Base-by-base conservation (phyloP, 2,329 filamentous ascomycete species). In the Cryphonectria parasitica region DNA sequence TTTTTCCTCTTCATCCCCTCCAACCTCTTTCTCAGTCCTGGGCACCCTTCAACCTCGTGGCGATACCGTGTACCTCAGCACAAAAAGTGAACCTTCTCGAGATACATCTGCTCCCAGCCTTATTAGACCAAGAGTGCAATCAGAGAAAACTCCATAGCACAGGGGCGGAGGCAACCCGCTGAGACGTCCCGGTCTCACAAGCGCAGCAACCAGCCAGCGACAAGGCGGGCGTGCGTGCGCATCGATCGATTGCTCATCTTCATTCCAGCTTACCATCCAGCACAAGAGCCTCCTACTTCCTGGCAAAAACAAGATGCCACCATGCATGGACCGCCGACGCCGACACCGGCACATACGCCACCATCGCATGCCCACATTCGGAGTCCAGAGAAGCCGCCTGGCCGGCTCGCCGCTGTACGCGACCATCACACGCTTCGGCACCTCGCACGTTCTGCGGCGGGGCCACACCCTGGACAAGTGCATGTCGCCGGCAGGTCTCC, bases 261-360 rank as follows among this genome's bases (percentile, higher is more conserved):
- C 19, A 10, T 52, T 10, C 45, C 45, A 52, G 45, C 22, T 52
- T 7, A n/a, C 45, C 10, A 13, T 11, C 36, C 36, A 39, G 36
- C 36, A 11, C 8, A 39, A 39, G 36, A 39, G 8, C 36, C 13
- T 52, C 45, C 22, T 52, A 8, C 36, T 10, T 39, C 3, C 11
- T 39, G 10, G 2, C 36, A 2, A 39, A 13, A 10, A 15, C 8
- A 49, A 25, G 28, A 66, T 66, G 64, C 64, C 25, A 31, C 64
- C 34, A 10, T 56, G 45, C 45, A 56, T 41, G 36, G 34, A 64
- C 28, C 56, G 43, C 25, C 41, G 45, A 36, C 60, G 52, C n/a
- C 71, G 66, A 28, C 65, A 58, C 52, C 69, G 64, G 39, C 71
- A 68, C 15, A 67, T 64, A 31, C 56, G 66, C 41, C 68, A 69